These are phyloP conservation scores for Candida tropicalis DNA, from an alignment of 1,139 yeast genomes.

Conservation along the genomic window DNA sequence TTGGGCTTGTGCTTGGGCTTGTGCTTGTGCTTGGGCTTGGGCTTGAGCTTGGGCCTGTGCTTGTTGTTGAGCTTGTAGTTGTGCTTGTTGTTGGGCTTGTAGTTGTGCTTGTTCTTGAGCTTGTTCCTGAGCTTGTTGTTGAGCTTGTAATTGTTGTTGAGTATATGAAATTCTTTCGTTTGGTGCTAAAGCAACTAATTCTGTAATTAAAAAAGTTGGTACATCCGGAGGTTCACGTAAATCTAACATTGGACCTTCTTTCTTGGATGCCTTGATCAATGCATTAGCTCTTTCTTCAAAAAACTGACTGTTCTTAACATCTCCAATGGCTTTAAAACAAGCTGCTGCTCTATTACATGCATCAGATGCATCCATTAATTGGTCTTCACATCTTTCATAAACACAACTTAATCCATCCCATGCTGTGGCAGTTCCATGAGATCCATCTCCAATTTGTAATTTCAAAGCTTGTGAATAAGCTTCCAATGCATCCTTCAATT, in stretches of 20 bases:
- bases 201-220: constrained; percentile 49
- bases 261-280: constrained; percentile 42
- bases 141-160: constrained; percentile 24
- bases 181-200: constrained; percentile 47
- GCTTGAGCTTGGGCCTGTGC: constrained; percentile 12
- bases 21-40: constrained; percentile 15
- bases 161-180: constrained; percentile 43
- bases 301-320: constrained; percentile 38
- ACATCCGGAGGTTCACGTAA: constrained; percentile 54
- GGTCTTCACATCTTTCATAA: constrained; percentile 66
- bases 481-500: constrained; percentile 64
- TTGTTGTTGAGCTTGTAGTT: constrained; percentile 14
- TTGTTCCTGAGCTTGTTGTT: constrained; percentile 12
- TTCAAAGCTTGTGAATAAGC: constrained; percentile 69
- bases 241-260: constrained; percentile 46
- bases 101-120: constrained; percentile 12
- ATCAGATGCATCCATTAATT: constrained; percentile 59
- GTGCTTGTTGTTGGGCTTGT: constrained; percentile 13
- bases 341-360: constrained; percentile 57
- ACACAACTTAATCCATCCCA: constrained; percentile 69
- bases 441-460: constrained; percentile 50
- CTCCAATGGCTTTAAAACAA: constrained; percentile 54
- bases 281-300: constrained; percentile 47
- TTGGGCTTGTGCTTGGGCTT: constrained; percentile 19
- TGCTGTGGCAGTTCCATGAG: constrained; percentile 57